Conservation (phyloP, 164 flowering plant species). For the Pachysandra terminalis region DNA sequence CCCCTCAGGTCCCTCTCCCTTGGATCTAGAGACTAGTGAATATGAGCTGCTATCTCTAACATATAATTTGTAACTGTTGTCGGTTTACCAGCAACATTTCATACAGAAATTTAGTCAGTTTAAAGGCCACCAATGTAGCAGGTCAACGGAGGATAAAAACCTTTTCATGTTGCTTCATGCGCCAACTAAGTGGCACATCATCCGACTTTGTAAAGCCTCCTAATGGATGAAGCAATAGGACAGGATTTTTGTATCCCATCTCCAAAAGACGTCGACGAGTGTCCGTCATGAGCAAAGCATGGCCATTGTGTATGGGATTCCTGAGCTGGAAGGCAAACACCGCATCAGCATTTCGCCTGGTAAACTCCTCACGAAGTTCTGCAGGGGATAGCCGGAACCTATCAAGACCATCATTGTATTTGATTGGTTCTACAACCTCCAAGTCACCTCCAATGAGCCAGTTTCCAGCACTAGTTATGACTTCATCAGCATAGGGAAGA, state of each 20-base stretch:
- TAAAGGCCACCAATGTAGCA: background rate
- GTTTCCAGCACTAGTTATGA: constrained; percentile 62
- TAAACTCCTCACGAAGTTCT: constrained; percentile 71
- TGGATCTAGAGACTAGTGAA: too few species aligned
- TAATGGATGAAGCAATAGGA: constrained; percentile 86
- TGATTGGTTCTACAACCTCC: constrained; percentile 75
- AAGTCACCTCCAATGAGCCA: constrained; percentile 92
- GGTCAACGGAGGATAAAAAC: constrained; percentile 21
- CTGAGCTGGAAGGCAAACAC: constrained; percentile 94
- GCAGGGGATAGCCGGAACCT: constrained; percentile 78
- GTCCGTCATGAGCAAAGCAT: constrained; percentile 95
- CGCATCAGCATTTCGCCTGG: constrained; percentile 81
- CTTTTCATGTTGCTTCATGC: constrained; percentile 98
- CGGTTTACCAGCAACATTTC: background rate
- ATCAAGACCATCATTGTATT: constrained; percentile 87
- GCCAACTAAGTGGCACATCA: constrained; percentile 90
- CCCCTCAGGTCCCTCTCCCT: too few species aligned
- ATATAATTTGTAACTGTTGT: background rate
- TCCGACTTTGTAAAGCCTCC: constrained; percentile 98
- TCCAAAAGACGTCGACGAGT: constrained; percentile 85
- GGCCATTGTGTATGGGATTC: constrained; percentile 98
- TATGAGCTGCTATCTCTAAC: too few species aligned
- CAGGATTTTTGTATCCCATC: constrained; percentile 93
- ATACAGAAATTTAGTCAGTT: background rate
- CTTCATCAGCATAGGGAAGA: constrained; percentile 74